Evolutionary conservation across 129 eudicot genomes (phyloP).

Genomic region (Logfia minima): DNA sequence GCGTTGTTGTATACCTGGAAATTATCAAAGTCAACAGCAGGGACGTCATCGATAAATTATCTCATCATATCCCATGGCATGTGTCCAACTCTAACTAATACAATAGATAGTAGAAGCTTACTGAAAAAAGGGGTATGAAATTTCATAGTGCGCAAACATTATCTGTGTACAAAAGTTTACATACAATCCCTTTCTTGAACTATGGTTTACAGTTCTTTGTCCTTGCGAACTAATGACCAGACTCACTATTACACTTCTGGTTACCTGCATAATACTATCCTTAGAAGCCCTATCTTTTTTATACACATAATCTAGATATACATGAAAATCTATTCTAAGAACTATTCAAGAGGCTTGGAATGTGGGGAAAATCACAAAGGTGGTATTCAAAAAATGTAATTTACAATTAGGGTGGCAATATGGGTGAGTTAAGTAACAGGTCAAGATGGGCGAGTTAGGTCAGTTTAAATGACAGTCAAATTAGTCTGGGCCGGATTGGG

Average conservation of each 20-base stretch:
- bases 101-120: constrained; percentile 84
- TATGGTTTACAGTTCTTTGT: constrained; percentile 76
- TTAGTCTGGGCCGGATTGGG: background rate
- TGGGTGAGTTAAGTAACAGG: too few species aligned
- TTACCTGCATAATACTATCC: constrained; percentile 49
- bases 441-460: too few species aligned
- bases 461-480: too few species aligned
- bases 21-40: constrained; percentile 87
- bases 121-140: constrained; percentile 37
- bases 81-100: constrained; percentile 95
- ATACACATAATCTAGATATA: constrained; percentile 7
- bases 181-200: constrained; percentile 72
- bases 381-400: too few species aligned
- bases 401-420: too few species aligned
- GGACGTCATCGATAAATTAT: constrained; percentile 91
- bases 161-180: constrained; percentile 8
- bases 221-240: constrained; percentile 84
- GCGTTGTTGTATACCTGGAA: constrained; percentile 54
- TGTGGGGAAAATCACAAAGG: background rate
- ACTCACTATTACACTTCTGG: constrained; percentile 87
- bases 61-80: constrained; percentile 99
- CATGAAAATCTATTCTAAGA: background rate
- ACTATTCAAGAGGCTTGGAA: background rate
- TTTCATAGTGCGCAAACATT: constrained; percentile 11
- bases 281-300: background rate